phyloP scores from a whole-genome alignment of 2,329 filamentous ascomycete species.

The Diatrype stigma region DNA sequence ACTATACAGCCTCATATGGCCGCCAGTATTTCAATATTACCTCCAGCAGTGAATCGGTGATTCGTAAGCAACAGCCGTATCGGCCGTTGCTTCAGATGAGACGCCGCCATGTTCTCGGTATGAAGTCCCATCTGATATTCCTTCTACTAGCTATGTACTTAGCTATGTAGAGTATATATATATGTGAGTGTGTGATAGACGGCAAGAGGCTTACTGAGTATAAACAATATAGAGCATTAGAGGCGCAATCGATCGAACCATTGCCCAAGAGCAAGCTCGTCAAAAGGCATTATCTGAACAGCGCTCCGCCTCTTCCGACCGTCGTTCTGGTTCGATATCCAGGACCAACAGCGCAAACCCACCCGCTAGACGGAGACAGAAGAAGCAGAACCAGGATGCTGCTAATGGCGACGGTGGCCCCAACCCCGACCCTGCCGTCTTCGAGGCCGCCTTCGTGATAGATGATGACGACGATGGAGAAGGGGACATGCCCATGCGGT shows the following conservation, averaged over 20 bases:
- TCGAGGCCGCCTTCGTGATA: slow-evolving; percentile 80
- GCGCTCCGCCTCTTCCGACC: slow-evolving; percentile 37
- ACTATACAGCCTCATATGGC: background rate
- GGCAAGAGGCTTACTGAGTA: too few relatives aligned
- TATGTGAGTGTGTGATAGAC: too few relatives aligned
- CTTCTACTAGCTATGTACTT: too few relatives aligned
- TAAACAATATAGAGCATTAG: slow-evolving; percentile 61
- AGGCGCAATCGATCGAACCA: slow-evolving; percentile 79
- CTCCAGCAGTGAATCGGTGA: too few relatives aligned
- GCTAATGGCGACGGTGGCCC: slow-evolving; percentile 35
- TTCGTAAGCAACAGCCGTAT: too few relatives aligned
- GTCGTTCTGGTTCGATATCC: slow-evolving; percentile 41
- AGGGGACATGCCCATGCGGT: slow-evolving; percentile 63
- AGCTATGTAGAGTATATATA: too few relatives aligned
- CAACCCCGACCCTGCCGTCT: slow-evolving; percentile 80
- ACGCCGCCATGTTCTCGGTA: slow-evolving; percentile 26
- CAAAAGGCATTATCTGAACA: slow-evolving; percentile 53
- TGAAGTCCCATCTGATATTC: slow-evolving; percentile 1
- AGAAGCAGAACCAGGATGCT: slow-evolving; percentile 36
- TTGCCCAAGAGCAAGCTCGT: slow-evolving; percentile 87
- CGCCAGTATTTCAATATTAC: background rate
- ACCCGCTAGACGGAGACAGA: slow-evolving; percentile 32
- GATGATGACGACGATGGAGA: slow-evolving; percentile 88
- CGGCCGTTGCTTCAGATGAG: slow-evolving; percentile 4
- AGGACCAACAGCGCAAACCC: slow-evolving; percentile 32